These are phyloP conservation scores for Lentinula novae-zelandiae DNA, from an alignment of 1,284 basidiomycete species.

Conservation along the genomic window DNA sequence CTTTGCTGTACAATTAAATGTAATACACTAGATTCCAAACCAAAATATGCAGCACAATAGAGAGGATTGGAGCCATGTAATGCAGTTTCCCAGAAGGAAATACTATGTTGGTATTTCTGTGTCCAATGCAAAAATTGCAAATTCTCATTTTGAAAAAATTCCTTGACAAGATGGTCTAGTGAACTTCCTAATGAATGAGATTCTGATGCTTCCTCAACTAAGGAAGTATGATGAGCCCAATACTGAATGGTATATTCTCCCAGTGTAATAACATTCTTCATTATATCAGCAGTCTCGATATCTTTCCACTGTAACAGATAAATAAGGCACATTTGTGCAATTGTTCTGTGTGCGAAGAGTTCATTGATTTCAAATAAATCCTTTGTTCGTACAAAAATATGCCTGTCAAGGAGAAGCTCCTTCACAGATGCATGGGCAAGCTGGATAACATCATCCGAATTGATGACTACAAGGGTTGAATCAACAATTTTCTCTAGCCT, in stretches of 20 bases:
- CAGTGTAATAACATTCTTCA: not conserved
- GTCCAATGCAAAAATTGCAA: not conserved
- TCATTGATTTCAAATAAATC: not conserved
- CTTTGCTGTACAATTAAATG: not conserved
- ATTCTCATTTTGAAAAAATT: not conserved
- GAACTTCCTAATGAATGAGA: too few relatives aligned
- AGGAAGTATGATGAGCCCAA: not conserved
- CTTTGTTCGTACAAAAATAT: not conserved
- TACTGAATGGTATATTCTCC: not conserved
- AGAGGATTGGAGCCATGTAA: not conserved
- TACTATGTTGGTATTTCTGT: not conserved
- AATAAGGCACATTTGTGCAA: not conserved
- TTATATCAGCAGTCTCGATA: not conserved
- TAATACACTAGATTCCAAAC: not conserved
- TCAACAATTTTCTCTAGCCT: not conserved
- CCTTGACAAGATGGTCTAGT: too few relatives aligned
- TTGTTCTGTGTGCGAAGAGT: not conserved
- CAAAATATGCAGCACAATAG: constrained; percentile 1
- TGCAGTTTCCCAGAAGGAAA: not conserved
- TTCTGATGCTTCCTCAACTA: not conserved
- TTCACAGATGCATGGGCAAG: constrained; percentile 5
- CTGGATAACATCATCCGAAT: not conserved
- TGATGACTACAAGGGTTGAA: not conserved
- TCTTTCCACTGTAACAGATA: not conserved
- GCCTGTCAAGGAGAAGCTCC: not conserved